phyloP scores from a whole-genome alignment of 1,139 yeast genomes.

The Hemisphaericaspora lyxosophila region DNA sequence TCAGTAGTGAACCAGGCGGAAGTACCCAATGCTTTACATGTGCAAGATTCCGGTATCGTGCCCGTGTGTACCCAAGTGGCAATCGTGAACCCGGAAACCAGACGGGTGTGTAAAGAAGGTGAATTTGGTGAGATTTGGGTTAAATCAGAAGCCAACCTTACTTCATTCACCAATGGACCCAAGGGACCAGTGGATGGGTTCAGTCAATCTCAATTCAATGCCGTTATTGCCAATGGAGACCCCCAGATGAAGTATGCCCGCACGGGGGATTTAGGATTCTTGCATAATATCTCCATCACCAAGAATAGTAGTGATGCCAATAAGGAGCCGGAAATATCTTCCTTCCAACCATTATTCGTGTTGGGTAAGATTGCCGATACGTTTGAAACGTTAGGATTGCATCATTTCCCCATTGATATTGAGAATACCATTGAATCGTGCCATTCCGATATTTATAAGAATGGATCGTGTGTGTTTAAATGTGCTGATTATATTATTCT shows the following conservation, averaged over 20 bases:
- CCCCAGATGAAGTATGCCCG: constrained; percentile 66
- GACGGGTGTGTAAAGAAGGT: constrained; percentile 77
- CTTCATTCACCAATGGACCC: constrained; percentile 60
- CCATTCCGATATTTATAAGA: constrained; percentile 56
- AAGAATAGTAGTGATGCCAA: constrained; percentile 23
- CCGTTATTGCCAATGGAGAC: constrained; percentile 62
- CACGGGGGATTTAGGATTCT: constrained; percentile 92
- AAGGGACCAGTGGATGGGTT: constrained; percentile 46
- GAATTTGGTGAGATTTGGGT: constrained; percentile 99
- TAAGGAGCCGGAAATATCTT: constrained; percentile 21
- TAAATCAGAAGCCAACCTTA: constrained; percentile 78
- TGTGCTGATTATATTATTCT: constrained; percentile 82
- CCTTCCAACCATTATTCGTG: constrained; percentile 79
- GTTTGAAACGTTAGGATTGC: constrained; percentile 86
- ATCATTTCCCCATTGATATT: constrained; percentile 85
- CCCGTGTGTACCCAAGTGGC: constrained; percentile 94
- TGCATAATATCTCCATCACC: constrained; percentile 66
- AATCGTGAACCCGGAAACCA: constrained; percentile 92
- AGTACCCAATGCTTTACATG: constrained; percentile 64
- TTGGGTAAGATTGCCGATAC: constrained; percentile 86
- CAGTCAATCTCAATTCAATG: constrained; percentile 48
- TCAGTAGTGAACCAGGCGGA: constrained; percentile 75
- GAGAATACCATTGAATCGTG: constrained; percentile 72
- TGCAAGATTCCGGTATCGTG: constrained; percentile 95
- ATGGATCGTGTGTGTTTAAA: constrained; percentile 73